Base-by-base conservation (phyloP, 164 flowering plant species). In the Piper longum region DNA sequence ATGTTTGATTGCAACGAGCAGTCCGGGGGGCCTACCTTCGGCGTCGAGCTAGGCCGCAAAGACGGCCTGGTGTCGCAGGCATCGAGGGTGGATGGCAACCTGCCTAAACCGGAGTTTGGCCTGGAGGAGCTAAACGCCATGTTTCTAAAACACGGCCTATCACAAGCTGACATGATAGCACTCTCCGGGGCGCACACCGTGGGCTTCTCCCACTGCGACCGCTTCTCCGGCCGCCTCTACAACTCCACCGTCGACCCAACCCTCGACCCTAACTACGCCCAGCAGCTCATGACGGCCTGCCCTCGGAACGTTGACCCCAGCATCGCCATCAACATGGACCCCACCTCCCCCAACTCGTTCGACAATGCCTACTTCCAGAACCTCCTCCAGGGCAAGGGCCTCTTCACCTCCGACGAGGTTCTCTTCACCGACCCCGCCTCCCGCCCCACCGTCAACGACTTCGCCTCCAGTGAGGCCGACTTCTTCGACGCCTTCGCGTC, bases 151-250 rank as follows among this genome's bases (percentile, higher is more conserved):
- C 58, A 83, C 70, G 72, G 74, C 58, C 88, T 89, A 19, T 75
- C 40, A 60, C 85, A 76, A 57, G 45, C 48, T 0, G 95, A 89
- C 51, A 75, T 89, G 83, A 77, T 89, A 12, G 89, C 95, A 7
- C 80, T 89, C 16, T 87, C 96, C 1, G 96, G 90, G 7, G 90
- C 86, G 1, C 97, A 90, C 76, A 86, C 97, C 0, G 39, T 87
- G 0, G 97, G 97, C 36, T 81, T 85, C 78, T 80, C 93, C 51
- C 95, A 90, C 74, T 88, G 97, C 75, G 54, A 51, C 69, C 80
- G 79, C 59, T 80, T 90, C 56, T 67, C 86, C 2, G 74, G 77
- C 56, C 83, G 95, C 11, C 64, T 88, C 56, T 84, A 87, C 7
- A 59, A 76, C 6, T 62, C 79, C 44, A 73, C 73, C 0, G 69